Evolutionary conservation across 768 basidiomycete genomes (phyloP).

Genomic region (Trametes meyenii): DNA sequence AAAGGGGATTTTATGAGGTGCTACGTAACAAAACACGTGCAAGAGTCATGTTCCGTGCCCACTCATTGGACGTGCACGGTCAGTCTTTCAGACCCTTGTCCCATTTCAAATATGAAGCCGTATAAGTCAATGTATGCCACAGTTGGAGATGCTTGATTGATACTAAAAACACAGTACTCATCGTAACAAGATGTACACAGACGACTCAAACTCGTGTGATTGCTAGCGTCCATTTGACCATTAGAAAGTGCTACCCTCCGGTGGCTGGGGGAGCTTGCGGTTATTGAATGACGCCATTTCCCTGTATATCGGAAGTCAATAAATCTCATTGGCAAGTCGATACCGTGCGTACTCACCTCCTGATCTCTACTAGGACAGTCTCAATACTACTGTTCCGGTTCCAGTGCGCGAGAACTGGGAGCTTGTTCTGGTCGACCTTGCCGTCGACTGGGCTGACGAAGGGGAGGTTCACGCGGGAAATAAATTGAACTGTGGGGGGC

Average conservation of each 20-base stretch:
- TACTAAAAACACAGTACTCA: constrained; percentile 26
- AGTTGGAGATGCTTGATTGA: constrained; percentile 12
- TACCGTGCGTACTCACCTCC: constrained; percentile 62
- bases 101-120: background rate
- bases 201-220: constrained; percentile 1
- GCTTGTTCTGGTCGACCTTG: constrained; percentile 71
- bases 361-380: constrained; percentile 88
- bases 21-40: no score
- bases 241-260: constrained; percentile 79
- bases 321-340: background rate
- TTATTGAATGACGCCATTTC: constrained; percentile 95
- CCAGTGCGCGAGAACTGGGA: constrained; percentile 80
- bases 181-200: constrained; percentile 19
- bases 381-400: constrained; percentile 78
- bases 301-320: constrained; percentile 43
- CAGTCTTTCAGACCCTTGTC: background rate
- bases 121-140: background rate
- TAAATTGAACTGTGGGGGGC: constrained; percentile 82
- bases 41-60: no score
- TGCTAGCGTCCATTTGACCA: background rate
- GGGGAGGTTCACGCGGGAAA: constrained; percentile 90
- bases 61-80: background rate
- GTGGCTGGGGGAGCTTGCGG: constrained; percentile 92
- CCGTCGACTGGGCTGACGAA: constrained; percentile 81
- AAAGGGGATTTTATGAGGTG: no score